Base-by-base conservation (phyloP, 129 eudicot genomes). In the Scalesia atractyloides region DNA sequence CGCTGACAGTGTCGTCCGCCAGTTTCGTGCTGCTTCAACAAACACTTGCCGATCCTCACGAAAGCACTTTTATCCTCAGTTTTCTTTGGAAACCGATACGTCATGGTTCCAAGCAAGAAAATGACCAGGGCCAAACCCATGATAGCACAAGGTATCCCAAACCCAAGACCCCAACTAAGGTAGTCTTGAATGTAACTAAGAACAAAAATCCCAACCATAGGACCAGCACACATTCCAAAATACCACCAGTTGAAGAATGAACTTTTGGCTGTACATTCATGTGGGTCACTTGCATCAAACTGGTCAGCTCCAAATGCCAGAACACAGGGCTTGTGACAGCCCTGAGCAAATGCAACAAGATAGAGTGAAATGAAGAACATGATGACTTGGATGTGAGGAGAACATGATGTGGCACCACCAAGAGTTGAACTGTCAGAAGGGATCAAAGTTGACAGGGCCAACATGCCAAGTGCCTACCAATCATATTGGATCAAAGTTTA, bases 181-280 rank as follows among this genome's bases (percentile, higher is more conserved):
- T 86, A 82, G 6, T 89, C 92, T 59, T 89, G 92, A 64, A 86
- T 68, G 78, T 86, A 89, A 64, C 75, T 75, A 24, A 89, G 65
- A 68, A 76, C 66, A 16, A 81, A 24, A 8, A 79, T 46, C n/a
- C 82, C 76, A 0, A 52, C 39, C 34, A 80, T 30, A 19, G 87
- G 81, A 37, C 89, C 89, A 5, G 69, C 70, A 68, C 81, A 70
- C 56, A 80, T 5, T 9, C 86, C 80, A 50, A 84, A 76, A 44
- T 76, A 84, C 86, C 86, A 86, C 92, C 92, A 89, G 48, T 86
- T 86, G 87, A 89, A 89, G 76, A 86, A 89, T 2, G 96, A 86
- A 47, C 86, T 78, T 70, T 83, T 79, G 51, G 82, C 80, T 80
- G 20, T 71, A 22, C 81, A 15, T 71, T 89, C 89, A 15, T 81